These are phyloP conservation scores for Ophiostoma sp. DNA, from an alignment of 2,329 filamentous ascomycete genomes.

Conservation along the genomic window DNA sequence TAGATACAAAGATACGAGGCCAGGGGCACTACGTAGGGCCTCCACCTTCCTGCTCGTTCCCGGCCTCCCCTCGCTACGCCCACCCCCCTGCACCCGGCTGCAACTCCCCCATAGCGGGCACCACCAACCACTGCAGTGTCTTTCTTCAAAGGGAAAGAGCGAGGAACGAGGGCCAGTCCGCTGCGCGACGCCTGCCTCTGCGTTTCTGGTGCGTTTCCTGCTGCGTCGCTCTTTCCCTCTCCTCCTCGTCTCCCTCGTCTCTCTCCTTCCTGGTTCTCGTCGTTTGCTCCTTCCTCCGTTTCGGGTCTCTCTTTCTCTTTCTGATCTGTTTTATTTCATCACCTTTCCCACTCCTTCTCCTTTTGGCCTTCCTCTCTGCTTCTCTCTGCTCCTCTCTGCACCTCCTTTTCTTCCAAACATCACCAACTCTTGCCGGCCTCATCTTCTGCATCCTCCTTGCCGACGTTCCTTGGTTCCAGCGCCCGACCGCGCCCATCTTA, in stretches of 20 bases:
- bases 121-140: not conserved
- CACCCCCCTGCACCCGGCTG: not conserved
- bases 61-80: not conserved
- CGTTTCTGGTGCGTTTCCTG: not conserved
- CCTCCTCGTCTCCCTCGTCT: not conserved
- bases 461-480: constrained; percentile 13
- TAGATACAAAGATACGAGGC: not conserved
- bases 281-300: no score
- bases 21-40: constrained; percentile 1
- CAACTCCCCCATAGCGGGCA: no score
- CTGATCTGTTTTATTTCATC: no score
- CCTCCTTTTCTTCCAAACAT: not conserved
- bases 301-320: no score
- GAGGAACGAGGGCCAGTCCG: constrained; percentile 1
- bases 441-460: constrained; percentile 15
- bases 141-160: not conserved
- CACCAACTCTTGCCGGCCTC: constrained; percentile 11
- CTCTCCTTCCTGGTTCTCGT: not conserved
- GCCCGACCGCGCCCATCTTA: constrained; percentile 8
- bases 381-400: no score
- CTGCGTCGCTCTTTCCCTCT: constrained; percentile 14
- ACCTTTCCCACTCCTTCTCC: no score
- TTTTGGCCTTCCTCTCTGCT: no score
- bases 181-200: not conserved
- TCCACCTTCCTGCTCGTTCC: constrained; percentile 6